Evolutionary conservation across 305 asterid genomes (phyloP), one percentile per base, ranked within the genome.

Genomic region (Solanum hybrid): DNA sequence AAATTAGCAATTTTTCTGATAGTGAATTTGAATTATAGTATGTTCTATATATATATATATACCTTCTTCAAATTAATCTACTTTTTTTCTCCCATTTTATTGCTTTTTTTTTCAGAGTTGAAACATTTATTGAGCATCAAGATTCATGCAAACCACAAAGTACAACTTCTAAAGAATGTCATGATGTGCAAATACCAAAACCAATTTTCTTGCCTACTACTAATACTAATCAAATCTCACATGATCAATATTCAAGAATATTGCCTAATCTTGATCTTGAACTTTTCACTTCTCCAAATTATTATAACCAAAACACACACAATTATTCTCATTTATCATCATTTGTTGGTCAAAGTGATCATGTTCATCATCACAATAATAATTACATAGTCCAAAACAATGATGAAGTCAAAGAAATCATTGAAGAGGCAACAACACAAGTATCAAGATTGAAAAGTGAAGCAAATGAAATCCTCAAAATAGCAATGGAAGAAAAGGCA

Each of bases 61-160:
- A 8, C 36, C n/a, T 76, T 24, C 51, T 51, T 40, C 10, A 6
- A 38, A 38, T 24, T 38, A 38, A 42, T 42, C 66, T 80, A n/a
- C 16, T 7, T 32, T 42, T 77, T 78, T n/a, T 16, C n/a, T 31
- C n/a, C 66, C 35, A 81, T 69, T 82, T 89, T 71, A 7, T 89
- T 31, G 32, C 13, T n/a, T 12, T 90, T 32, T 40, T 76, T 76
- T 76, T 79, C 89, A 92, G 94, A 76, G 93, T 92, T 73, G 94
- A 92, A 75, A 88, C 93, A 31, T 92, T 92, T 42, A 92, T 92
- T 85, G 94, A 92, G 85, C 93, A 92, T 87, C 94, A 92, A 91
- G 94, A 92, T 89, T 42, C 94, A 91, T 92, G 94, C 94, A 92
- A 89, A 69, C 72, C 79, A 29, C 88, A 88, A 64, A 72, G 82